phyloP scores from a whole-genome alignment of 2,329 filamentous ascomycete species.

The Diplodia sapinea region DNA sequence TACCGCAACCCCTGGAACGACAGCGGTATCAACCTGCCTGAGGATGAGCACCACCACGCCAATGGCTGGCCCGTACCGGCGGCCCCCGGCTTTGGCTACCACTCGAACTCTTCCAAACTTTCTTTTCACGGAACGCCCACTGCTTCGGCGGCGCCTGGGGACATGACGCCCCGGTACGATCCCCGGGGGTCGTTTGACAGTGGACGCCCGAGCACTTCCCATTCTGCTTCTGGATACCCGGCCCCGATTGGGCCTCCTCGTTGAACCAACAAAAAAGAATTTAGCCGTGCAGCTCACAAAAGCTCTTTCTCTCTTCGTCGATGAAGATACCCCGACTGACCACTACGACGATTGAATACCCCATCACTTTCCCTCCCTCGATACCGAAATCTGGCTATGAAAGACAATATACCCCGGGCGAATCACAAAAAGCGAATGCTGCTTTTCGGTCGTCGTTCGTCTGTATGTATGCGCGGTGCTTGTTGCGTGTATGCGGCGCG shows the following conservation, averaged over 20 bases:
- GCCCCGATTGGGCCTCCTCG: slow-evolving; percentile 88
- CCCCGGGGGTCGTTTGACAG: slow-evolving; percentile 86
- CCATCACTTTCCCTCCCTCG: slow-evolving; percentile 26
- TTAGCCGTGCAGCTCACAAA: slow-evolving; percentile 38
- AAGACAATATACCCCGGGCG: slow-evolving; percentile 33
- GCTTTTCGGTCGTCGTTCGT: slow-evolving; percentile 31
- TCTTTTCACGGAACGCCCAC: slow-evolving; percentile 49
- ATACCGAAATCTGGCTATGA: slow-evolving; percentile 32
- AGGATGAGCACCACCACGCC: slow-evolving; percentile 70
- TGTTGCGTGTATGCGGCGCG: slow-evolving; percentile 31
- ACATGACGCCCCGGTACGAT: slow-evolving; percentile 82
- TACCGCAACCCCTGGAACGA: slow-evolving; percentile 99
- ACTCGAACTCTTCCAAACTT: slow-evolving; percentile 32
- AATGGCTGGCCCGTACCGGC: slow-evolving; percentile 48
- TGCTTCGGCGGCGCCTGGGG: slow-evolving; percentile 64
- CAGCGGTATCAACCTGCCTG: slow-evolving; percentile 89
- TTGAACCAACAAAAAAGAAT: slow-evolving; percentile 61
- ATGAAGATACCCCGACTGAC: slow-evolving; percentile 32
- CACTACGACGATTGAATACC: slow-evolving; percentile 31
- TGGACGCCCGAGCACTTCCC: slow-evolving; percentile 89
- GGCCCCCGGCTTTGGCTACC: slow-evolving; percentile 37
- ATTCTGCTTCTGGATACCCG: slow-evolving; percentile 98
- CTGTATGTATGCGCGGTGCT: slow-evolving; percentile 32
- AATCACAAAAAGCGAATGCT: slow-evolving; percentile 31
- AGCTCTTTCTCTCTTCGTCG: slow-evolving; percentile 37